These are phyloP conservation scores for Lodderomyces elongisporus DNA, from an alignment of 1,139 yeast genomes.

Conservation along the genomic window DNA sequence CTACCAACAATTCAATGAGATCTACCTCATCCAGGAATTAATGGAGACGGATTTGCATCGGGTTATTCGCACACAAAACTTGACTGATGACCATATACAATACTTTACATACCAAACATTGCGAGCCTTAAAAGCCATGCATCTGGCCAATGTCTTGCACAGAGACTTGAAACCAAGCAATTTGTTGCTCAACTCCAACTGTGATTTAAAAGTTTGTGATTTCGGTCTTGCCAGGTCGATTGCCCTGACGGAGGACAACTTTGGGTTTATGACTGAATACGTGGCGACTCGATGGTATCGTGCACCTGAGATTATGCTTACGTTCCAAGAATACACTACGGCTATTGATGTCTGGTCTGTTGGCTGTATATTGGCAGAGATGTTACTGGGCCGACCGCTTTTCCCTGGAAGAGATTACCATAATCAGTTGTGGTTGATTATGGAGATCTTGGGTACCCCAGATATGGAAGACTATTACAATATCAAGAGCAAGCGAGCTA, in stretches of 20 bases:
- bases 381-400: conserved; percentile 57
- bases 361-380: conserved; percentile 71
- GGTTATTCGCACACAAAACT: conserved; percentile 47
- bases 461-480: conserved; percentile 49
- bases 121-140: conserved; percentile 59
- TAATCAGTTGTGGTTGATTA: conserved; percentile 57
- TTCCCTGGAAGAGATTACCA: conserved; percentile 79
- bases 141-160: conserved; percentile 48
- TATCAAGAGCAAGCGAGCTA: conserved; percentile 58
- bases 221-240: conserved; percentile 48
- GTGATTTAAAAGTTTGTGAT: conserved; percentile 48
- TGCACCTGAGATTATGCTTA: conserved; percentile 74
- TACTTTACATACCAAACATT: conserved; percentile 63
- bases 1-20: conserved; percentile 50
- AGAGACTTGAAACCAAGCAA: conserved; percentile 39
- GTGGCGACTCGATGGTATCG: conserved; percentile 81
- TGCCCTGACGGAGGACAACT: conserved; percentile 31
- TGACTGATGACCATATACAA: conserved; percentile 64
- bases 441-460: conserved; percentile 65
- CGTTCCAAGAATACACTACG: conserved; percentile 62
- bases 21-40: conserved; percentile 64
- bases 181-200: conserved; percentile 29
- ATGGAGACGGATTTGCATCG: conserved; percentile 67
- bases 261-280: conserved; percentile 55
- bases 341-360: conserved; percentile 79